Evolutionary conservation across 2,329 filamentous ascomycete species (phyloP), one percentile per base, ranked within the genome.

Genomic region (Tricladium varicosporioides): DNA sequence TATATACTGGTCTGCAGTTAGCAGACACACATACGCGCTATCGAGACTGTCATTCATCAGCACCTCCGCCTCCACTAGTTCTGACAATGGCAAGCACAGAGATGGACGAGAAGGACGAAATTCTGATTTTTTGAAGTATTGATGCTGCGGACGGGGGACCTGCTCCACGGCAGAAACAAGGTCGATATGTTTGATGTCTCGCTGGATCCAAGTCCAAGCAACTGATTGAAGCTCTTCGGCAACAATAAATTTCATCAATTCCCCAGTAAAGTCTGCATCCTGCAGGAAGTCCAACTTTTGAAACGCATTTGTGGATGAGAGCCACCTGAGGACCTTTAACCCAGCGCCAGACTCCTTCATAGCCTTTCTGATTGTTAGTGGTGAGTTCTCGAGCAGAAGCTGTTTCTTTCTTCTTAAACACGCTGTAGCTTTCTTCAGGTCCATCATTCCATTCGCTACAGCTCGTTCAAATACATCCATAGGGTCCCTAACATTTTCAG

Each of bases 381-480:
- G 54, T 4, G 55, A 46, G 13, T 66, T 66, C 14, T 57, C 46
- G n/a, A 57, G 48, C 7, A 68, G 63, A 7, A 54, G 32, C 16
- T n/a, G 32, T 44, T 62, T 66, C 56, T 67, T 33, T 15, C 16
- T 31, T 62, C 5, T 58, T 61, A 33, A 33, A 40, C 19, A 71
- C 56, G 31, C 62, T 65, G n/a, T 59, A 15, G 70, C 70, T 40
- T 59, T 55, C n/a, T 59, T 42, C 7, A 64, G 31, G 19, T 60
- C 63, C 69, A 71, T 70, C 52, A 67, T 61, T 9, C 69, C 70
- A n/a, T 57, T 63, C 8, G 64, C 64, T 10, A 66, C 67, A 5
- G 67, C 68, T n/a, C 58, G 44, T 16, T 67, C 66, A 55, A 71
- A 71, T 36, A 67, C 56, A 5, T 63, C 63, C 67, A 70, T 70